phyloP scores from a whole-genome alignment of 1,139 yeast genomes.

The Protomyces arabidopsidicola region DNA sequence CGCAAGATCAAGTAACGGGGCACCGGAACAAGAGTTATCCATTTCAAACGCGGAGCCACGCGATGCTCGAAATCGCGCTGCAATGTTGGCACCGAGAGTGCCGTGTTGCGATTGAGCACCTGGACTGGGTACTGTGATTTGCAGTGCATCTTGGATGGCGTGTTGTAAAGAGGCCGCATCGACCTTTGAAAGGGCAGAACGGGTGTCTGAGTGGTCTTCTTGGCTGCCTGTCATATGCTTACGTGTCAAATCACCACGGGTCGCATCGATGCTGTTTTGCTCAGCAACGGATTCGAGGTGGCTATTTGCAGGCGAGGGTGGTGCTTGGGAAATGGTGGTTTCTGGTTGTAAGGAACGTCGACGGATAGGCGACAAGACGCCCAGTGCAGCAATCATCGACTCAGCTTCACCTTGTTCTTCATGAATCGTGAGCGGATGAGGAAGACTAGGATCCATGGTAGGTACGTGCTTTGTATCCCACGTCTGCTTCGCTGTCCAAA shows the following conservation, averaged over 20 bases:
- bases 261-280: not conserved
- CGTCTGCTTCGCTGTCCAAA: conserved; percentile 13
- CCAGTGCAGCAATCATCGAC: not conserved
- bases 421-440: not conserved
- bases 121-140: not conserved
- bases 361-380: not conserved
- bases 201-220: not conserved
- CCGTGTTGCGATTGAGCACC: not conserved
- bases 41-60: not conserved
- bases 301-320: not conserved
- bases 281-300: not conserved
- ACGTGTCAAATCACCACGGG: conserved; percentile 4
- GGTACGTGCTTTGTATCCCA: not conserved
- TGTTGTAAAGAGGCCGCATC: conserved; percentile 10
- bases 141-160: conserved; percentile 14
- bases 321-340: not conserved
- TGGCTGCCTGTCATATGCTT: not conserved
- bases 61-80: not conserved
- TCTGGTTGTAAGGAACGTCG: not conserved
- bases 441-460: not conserved
- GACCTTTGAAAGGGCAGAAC: conserved; percentile 10
- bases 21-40: not conserved
- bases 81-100: not conserved
- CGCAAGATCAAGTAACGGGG: not conserved
- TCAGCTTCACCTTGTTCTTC: not conserved